Evolutionary conservation across 2,329 filamentous ascomycete species (phyloP).

Genomic region (Neofusicoccum kwambonambiense): DNA sequence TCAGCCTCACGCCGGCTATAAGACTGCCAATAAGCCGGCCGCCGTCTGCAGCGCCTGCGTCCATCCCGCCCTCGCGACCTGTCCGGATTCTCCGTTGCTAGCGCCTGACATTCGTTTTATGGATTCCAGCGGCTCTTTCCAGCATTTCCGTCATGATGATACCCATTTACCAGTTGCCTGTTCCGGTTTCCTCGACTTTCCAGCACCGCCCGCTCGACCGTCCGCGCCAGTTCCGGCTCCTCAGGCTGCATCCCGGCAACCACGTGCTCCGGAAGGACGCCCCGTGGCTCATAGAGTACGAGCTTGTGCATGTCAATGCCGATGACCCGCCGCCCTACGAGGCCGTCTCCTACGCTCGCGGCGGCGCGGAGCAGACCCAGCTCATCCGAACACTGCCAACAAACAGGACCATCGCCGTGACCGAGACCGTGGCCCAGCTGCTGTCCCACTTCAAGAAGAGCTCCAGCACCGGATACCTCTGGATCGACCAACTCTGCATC

Average conservation of each 20-base stretch:
- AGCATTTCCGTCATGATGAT: not conserved
- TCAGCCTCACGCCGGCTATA: constrained; percentile 13
- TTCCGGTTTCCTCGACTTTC: not conserved
- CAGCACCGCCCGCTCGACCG: not conserved
- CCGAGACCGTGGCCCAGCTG: constrained; percentile 1
- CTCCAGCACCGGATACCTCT: constrained; percentile 14
- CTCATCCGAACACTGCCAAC: constrained; percentile 2
- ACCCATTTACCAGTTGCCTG: constrained; percentile 1
- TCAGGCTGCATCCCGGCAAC: not conserved
- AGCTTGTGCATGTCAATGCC: not conserved
- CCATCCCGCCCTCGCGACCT: not conserved
- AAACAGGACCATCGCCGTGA: constrained; percentile 13
- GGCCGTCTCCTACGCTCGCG: constrained; percentile 21
- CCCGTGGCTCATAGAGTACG: constrained; percentile 4
- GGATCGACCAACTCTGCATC: constrained; percentile 21
- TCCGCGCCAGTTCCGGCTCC: not conserved
- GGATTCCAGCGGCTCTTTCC: not conserved
- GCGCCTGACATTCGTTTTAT: not conserved
- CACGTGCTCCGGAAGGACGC: not conserved
- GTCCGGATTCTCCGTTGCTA: no score
- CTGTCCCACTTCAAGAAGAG: constrained; percentile 11
- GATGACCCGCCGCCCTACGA: constrained; percentile 11
- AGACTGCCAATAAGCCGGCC: not conserved
- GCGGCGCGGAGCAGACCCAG: constrained; percentile 13
- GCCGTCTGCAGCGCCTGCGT: no score